These are phyloP conservation scores for Malus fusca DNA, from an alignment of 306 rosid species.

Conservation along the genomic window DNA sequence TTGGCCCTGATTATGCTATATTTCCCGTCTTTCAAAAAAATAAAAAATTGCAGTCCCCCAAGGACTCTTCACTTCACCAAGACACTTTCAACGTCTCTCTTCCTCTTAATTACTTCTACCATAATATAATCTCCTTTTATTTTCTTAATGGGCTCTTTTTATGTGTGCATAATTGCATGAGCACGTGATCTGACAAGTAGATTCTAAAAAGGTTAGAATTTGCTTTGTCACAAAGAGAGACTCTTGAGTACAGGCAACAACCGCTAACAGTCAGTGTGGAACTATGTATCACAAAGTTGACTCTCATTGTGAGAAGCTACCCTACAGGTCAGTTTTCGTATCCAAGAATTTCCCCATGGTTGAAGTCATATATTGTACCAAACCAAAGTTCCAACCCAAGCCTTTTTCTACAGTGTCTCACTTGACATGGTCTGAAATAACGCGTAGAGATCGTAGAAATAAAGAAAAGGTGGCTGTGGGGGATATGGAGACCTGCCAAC, in stretches of 20 bases:
- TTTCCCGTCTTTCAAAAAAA: too few relatives aligned
- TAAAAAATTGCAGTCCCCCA: not conserved
- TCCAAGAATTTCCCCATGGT: too few relatives aligned
- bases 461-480: not conserved
- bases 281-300: too few relatives aligned
- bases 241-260: too few relatives aligned
- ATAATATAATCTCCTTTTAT: not conserved
- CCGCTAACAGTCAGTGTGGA: too few relatives aligned
- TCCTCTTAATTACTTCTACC: not conserved
- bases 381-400: not conserved
- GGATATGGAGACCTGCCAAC: not conserved
- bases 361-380: too few relatives aligned
- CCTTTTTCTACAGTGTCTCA: not conserved
- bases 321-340: too few relatives aligned
- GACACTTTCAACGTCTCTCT: not conserved
- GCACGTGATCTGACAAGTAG: accelerated
- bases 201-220: too few relatives aligned
- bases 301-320: too few relatives aligned
- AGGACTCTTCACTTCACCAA: not conserved
- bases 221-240: too few relatives aligned
- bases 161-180: too few relatives aligned
- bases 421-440: not conserved
- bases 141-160: not conserved
- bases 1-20: too few relatives aligned
- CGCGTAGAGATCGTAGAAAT: not conserved